Conservation (phyloP, 2,329 filamentous ascomycete genomes). For the Pseudocercospora cruenta region DNA sequence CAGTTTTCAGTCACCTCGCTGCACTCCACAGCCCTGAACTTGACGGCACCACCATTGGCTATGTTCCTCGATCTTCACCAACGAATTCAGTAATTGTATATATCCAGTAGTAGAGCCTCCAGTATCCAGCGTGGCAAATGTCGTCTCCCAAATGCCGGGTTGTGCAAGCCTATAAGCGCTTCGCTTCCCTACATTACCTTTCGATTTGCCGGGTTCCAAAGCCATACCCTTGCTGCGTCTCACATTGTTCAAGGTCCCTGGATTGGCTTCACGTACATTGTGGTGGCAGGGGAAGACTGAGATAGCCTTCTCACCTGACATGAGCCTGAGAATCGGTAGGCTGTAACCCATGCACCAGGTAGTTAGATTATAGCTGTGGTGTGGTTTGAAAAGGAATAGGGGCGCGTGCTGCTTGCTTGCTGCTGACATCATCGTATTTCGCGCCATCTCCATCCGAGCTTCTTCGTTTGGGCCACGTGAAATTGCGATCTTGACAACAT, state of each 20-base stretch:
- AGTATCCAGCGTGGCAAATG: neutral
- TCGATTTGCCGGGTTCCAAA: neutral
- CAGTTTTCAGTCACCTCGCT: too few species aligned
- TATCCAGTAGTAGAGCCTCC: neutral
- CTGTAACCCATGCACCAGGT: neutral
- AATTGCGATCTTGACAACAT: neutral
- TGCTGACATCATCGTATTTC: too few species aligned
- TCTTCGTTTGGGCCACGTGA: neutral
- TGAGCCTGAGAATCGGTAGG: neutral
- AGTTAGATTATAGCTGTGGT: too few species aligned
- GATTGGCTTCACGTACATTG: neutral
- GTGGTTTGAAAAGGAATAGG: too few species aligned
- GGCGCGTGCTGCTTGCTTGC: too few species aligned
- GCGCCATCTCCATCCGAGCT: too few species aligned
- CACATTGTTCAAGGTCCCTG: neutral
- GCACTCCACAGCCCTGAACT: too few species aligned
- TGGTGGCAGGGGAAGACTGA: neutral
- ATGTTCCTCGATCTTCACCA: neutral
- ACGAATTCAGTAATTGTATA: neutral
- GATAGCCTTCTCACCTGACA: slow-evolving; percentile 1
- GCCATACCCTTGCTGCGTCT: neutral
- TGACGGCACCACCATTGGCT: neutral
- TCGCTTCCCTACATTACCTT: too few species aligned
- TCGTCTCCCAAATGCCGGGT: neutral
- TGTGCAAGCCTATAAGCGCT: too few species aligned